A percentile compares a stretch with the other conserved stretches of the same genome.
phyloP scores from a whole-genome alignment of 2,329 filamentous ascomycete species.

The Claviceps pazoutovae region DNA sequence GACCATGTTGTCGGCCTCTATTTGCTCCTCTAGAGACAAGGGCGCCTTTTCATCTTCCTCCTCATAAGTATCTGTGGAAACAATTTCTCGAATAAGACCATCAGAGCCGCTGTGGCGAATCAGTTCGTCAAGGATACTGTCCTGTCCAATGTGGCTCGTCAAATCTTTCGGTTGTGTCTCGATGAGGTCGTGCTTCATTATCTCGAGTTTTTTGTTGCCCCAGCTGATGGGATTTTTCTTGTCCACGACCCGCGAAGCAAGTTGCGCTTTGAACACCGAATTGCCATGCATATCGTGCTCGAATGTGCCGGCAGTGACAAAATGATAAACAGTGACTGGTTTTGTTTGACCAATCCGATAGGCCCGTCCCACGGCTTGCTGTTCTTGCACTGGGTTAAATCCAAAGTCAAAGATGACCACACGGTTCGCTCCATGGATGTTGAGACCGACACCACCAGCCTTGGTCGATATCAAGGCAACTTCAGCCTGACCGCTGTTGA shows the following conservation, averaged over 20 bases:
- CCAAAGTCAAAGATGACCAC: conserved; percentile 76
- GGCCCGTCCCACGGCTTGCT: conserved; percentile 74
- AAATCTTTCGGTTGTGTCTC: conserved; percentile 38
- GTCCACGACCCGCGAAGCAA: conserved; percentile 70
- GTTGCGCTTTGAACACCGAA: conserved; percentile 68
- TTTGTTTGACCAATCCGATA: conserved; percentile 78
- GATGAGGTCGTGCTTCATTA: conserved; percentile 42
- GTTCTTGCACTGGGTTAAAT: conserved; percentile 69
- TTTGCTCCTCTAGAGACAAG: conserved; percentile 47
- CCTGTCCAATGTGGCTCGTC: conserved; percentile 42
- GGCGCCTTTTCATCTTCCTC: conserved; percentile 44
- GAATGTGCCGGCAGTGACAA: conserved; percentile 65
- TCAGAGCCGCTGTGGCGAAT: conserved; percentile 18
- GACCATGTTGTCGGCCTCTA: conserved; percentile 33
- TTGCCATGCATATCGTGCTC: conserved; percentile 63
- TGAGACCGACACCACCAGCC: conserved; percentile 72
- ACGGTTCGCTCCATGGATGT: conserved; percentile 70
- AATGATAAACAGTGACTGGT: conserved; percentile 70
- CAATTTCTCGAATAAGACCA: conserved; percentile 38
- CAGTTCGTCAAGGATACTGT: conserved; percentile 42
- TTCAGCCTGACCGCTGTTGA: conserved; percentile 44
- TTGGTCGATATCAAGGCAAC: conserved; percentile 72
- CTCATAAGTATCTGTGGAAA: conserved; percentile 59
- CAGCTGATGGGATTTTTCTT: conserved; percentile 61
- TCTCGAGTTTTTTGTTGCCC: conserved; percentile 38